phyloP scores from a whole-genome alignment of 768 basidiomycete genomes.

The Macrolepiota dolichaula region DNA sequence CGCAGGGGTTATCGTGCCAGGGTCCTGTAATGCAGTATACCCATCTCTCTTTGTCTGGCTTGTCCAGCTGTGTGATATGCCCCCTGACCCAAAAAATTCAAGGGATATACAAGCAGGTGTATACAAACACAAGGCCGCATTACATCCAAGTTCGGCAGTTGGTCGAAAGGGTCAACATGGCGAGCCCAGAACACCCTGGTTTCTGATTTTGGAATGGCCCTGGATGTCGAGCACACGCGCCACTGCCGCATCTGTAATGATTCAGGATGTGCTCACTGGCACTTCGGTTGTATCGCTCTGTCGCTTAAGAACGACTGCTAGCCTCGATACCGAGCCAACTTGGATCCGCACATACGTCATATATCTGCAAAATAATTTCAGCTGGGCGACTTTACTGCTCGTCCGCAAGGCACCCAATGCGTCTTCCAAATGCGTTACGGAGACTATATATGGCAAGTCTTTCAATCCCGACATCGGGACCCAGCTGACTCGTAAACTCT shows the following conservation, averaged over 20 bases:
- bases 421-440: not conserved
- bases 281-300: not conserved
- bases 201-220: constrained; percentile 2
- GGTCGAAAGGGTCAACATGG: not conserved
- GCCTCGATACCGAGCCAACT: not conserved
- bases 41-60: not conserved
- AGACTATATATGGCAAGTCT: not conserved
- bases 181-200: not conserved
- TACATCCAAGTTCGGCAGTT: not conserved
- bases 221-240: not conserved
- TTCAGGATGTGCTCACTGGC: not conserved
- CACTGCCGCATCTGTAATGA: not conserved
- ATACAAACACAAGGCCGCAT: not conserved
- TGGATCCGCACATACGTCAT: constrained; percentile 3
- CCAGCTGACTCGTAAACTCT: constrained; percentile 7
- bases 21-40: constrained; percentile 7
- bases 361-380: no score
- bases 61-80: not conserved
- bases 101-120: not conserved
- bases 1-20: constrained; percentile 1
- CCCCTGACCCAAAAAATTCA: not conserved
- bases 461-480: constrained; percentile 12
- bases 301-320: not conserved
- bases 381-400: not conserved
- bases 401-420: not conserved